A percentile compares a stretch with the other conserved stretches of the same genome.
These are phyloP conservation scores for Hyaloscypha hepaticicola DNA, from an alignment of 495 filamentous ascomycete species.

Conservation along the genomic window DNA sequence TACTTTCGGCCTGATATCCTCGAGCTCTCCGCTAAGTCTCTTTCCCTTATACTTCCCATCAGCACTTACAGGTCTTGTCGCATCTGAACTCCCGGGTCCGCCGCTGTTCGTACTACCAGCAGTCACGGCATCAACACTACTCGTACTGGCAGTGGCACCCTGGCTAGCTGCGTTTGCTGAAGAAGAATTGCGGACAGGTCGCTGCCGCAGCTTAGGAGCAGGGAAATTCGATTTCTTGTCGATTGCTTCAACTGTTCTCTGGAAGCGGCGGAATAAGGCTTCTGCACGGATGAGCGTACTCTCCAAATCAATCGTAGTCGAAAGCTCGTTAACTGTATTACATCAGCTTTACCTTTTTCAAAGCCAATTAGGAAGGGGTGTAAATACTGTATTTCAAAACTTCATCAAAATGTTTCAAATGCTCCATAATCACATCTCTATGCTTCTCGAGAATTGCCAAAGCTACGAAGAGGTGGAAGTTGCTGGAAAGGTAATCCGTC, in stretches of 20 bases:
- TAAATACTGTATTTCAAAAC: slow-evolving; percentile 89
- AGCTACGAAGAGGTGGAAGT: slow-evolving; percentile 93
- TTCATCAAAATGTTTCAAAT: slow-evolving; percentile 93
- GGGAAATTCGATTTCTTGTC: slow-evolving; percentile 86
- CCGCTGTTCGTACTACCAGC: slow-evolving; percentile 19
- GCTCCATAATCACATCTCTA: slow-evolving; percentile 88
- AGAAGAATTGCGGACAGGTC: slow-evolving; percentile 25
- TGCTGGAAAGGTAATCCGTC: slow-evolving; percentile 86
- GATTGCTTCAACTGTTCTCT: slow-evolving; percentile 79
- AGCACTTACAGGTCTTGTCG: no score
- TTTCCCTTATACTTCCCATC: slow-evolving; percentile 15
- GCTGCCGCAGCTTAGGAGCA: slow-evolving; percentile 54
- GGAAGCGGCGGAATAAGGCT: slow-evolving; percentile 81
- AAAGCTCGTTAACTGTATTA: slow-evolving; percentile 82
- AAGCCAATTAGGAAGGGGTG: background rate
- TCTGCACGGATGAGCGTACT: slow-evolving; percentile 85
- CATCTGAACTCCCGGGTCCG: background rate
- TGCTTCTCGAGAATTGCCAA: slow-evolving; percentile 96
- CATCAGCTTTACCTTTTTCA: slow-evolving; percentile 19
- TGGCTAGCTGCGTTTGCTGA: slow-evolving; percentile 8
- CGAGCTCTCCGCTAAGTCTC: slow-evolving; percentile 33
- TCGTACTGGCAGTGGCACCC: slow-evolving; percentile 18
- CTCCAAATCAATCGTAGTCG: slow-evolving; percentile 85
- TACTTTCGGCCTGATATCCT: slow-evolving; percentile 53
- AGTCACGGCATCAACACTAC: slow-evolving; percentile 22